Evolutionary conservation across 352 stramenopile genomes (phyloP), one percentile per base, ranked within the genome.

Genomic region (Achlya hypogyna): DNA sequence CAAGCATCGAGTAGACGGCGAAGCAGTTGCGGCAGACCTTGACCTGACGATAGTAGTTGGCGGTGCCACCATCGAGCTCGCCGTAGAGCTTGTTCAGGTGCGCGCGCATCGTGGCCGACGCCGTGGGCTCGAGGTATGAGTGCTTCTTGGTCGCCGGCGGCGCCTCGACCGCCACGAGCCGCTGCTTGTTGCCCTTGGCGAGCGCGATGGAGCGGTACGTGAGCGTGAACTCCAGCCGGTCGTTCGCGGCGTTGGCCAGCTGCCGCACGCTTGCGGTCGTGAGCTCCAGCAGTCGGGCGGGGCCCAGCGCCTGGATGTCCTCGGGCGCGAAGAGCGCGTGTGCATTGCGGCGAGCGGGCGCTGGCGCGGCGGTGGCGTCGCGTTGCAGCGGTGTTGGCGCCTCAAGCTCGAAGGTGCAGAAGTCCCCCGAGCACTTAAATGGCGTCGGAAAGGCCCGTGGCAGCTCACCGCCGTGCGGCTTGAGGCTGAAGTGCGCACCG

Each of bases 1-100:
- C 87, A 22, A 98, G 73, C 43, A 95, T 71, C 28, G 76, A 71
- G 76, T 98, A 97, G 28, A 97, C 78, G 69, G 79, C 78, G 65
- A 85, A 93, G 75, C 91, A 98, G 59, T 87, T 75, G 18, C 32
- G 31, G 60, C 91, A 97, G 10, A 98, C 89, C 18, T 81, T 75
- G 28, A 96, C 82, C 49, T 93, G 78, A 25, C 84, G 78, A 62
- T 96, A 96, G 53, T 87, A 88, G 51, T 87, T 92, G 8, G 83
- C 77, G 1, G 85, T 70, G 45, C 74, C 74, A 23, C 76, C 72
- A 14, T 87, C 81, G 54, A 87, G 69, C 38, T 85, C 78, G 18
- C 78, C 78, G 32, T 78, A 86, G 27, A 86, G 77, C 5, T 75
- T 65, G 8, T 80, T 73, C 1, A 78, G 87, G 34, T 71, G 75